Evolutionary conservation across 1,139 yeast genomes (phyloP).

Genomic region (Diutina neorugosa): DNA sequence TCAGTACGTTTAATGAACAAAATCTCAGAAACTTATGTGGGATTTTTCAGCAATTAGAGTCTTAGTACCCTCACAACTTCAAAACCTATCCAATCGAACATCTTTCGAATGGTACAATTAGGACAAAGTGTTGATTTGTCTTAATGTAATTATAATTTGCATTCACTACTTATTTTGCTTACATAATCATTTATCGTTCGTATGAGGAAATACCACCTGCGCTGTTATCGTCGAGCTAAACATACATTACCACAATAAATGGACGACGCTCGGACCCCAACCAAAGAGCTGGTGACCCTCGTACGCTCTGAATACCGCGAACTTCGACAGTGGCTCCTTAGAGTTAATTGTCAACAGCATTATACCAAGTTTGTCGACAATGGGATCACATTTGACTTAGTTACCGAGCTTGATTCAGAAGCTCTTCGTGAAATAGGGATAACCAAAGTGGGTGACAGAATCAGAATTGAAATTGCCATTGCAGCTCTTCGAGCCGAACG

Average conservation of each 20-base stretch:
- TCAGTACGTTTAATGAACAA: too few relatives aligned
- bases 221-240: background rate
- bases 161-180: too few relatives aligned
- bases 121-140: too few relatives aligned
- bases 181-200: background rate
- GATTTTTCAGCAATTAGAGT: too few relatives aligned
- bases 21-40: too few relatives aligned
- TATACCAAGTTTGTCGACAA: constrained; percentile 26
- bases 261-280: constrained; percentile 1
- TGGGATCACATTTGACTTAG: constrained; percentile 47
- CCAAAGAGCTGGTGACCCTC: constrained; percentile 4
- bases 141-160: too few relatives aligned
- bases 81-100: too few relatives aligned
- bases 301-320: constrained; percentile 1
- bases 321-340: constrained; percentile 11
- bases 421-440: constrained; percentile 69
- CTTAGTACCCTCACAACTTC: too few relatives aligned
- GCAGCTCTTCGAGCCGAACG: constrained; percentile 26
- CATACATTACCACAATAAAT: background rate
- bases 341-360: constrained; percentile 26
- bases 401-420: constrained; percentile 54
- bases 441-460: constrained; percentile 69
- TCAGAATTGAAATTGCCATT: constrained; percentile 49
- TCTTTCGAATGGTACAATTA: too few relatives aligned
- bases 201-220: background rate